Evolutionary conservation across 2,329 filamentous ascomycete genomes (phyloP).

Genomic region (Ophiostoma sp.): DNA sequence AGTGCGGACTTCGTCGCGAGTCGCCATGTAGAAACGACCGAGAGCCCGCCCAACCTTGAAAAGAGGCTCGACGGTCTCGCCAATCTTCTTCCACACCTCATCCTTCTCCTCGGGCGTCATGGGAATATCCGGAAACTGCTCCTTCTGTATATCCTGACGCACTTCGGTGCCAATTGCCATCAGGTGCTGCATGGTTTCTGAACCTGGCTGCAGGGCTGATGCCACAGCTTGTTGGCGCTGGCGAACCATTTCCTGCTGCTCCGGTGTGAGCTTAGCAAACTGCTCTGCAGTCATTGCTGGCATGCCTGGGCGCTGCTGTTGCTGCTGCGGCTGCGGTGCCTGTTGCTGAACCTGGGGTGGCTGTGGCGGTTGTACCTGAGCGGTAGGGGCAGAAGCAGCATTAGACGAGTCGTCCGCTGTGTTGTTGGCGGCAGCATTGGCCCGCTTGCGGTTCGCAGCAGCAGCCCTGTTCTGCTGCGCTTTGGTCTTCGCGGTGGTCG

Average conservation of each 20-base stretch:
- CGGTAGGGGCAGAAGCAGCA: neutral
- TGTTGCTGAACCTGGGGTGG: conserved; percentile 26
- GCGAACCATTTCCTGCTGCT: conserved; percentile 41
- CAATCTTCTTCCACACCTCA: conserved; percentile 48
- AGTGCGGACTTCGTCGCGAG: conserved; percentile 51
- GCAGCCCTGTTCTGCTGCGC: conserved; percentile 24
- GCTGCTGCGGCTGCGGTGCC: conserved; percentile 32
- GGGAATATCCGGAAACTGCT: conserved; percentile 47
- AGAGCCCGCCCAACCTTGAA: conserved; percentile 47
- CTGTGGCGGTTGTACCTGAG: conserved; percentile 20
- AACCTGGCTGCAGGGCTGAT: conserved; percentile 32
- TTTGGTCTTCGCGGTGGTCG: conserved; percentile 15
- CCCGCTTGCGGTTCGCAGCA: conserved; percentile 27
- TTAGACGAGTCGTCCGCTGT: conserved; percentile 17
- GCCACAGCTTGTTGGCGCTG: conserved; percentile 29
- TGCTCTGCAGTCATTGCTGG: conserved; percentile 40
- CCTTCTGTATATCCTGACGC: conserved; percentile 40
- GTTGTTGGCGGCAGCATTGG: neutral
- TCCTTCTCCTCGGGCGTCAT: conserved; percentile 49
- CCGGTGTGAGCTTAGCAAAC: conserved; percentile 45
- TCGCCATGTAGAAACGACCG: conserved; percentile 38
- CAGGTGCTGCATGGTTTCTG: conserved; percentile 44
- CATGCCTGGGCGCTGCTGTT: conserved; percentile 33
- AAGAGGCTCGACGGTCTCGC: conserved; percentile 45
- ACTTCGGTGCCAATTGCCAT: conserved; percentile 38